phyloP scores from a whole-genome alignment of 805 yeast species.

The Jamesozyma gamospora region DNA sequence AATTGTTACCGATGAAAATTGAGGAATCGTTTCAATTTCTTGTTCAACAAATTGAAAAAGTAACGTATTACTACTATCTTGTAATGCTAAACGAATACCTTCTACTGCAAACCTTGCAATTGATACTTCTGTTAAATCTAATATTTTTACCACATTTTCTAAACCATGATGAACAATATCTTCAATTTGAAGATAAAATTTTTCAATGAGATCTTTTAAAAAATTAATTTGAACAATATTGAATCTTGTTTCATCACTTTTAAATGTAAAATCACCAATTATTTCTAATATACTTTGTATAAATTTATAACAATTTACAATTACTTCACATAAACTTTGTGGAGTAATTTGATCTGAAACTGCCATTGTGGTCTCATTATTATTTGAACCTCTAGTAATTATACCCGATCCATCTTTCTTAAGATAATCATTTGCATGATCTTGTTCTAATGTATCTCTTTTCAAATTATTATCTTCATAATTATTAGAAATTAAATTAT shows the following conservation, averaged over 20 bases:
- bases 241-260: slow-evolving; percentile 1
- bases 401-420: slow-evolving; percentile 13
- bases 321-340: slow-evolving; percentile 17
- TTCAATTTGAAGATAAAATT: slow-evolving; percentile 12
- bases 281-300: slow-evolving; percentile 15
- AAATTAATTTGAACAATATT: slow-evolving; percentile 16
- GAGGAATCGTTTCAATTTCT: too few relatives aligned
- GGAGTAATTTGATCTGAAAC: slow-evolving; percentile 22
- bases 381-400: slow-evolving; percentile 3
- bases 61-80: slow-evolving; percentile 3
- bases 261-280: slow-evolving; percentile 6
- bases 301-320: slow-evolving; percentile 14
- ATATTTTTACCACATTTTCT: slow-evolving; percentile 1
- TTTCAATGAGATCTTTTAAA: slow-evolving; percentile 12
- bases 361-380: slow-evolving; percentile 15
- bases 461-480: background rate
- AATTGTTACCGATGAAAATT: too few relatives aligned
- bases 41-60: too few relatives aligned
- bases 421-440: background rate
- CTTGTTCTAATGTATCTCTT: slow-evolving; percentile 2
- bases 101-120: slow-evolving; percentile 9
- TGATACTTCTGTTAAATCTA: slow-evolving; percentile 6
- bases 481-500: background rate
- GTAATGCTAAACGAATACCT: slow-evolving; percentile 4
- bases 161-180: slow-evolving; percentile 8